Evolutionary conservation across 768 basidiomycete genomes (phyloP), one percentile per base, ranked within the genome.

Genomic region (Hygrocybe coccinea): DNA sequence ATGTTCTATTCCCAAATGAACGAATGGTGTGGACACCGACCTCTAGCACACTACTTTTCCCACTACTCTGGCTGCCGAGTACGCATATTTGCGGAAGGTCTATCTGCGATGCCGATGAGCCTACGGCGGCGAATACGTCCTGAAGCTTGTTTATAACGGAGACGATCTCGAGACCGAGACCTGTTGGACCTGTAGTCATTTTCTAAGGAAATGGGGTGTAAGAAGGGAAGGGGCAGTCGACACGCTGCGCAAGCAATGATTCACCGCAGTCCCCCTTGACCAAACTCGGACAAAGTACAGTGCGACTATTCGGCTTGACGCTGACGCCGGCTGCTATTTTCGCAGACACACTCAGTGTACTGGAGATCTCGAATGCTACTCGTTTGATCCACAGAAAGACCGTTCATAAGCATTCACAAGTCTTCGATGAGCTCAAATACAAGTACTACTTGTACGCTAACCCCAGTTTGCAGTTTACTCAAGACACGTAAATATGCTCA

Each of bases 51-150:
- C 88, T 90, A 79, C 91, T 93, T 79, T 93, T 93, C 56, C 91
- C 91, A 64, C 90, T 91, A 74, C 91, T 92, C 70, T 93, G 91
- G 73, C 89, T 90, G 33, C 91, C 91, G 15, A 93, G 79, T 48
- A 93, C 91, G 64, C 91, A 93, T 69, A 93, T 93, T 76, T 93
- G 91, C 12, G 91, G 91, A 55, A 93, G 76, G 81, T 93, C 91
- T 80, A 93, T 89, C 71, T 82, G 79, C 35, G 86, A 76, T 52
- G 85, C 84, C 48, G 81, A 84, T 21, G 86, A 82, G 64, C 91
- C 91, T 59, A 93, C 86, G 15, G 91, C 84, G 36, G 83, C 80
- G 71, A 93, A 93, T 61, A 91, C 91, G 76, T 93, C 91, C 70
- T 93, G 91, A 44, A 93, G 86, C 67, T 89, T 93, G 80, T 93